phyloP scores from a whole-genome alignment of 305 asterid species.

The Solanum hybrid region DNA sequence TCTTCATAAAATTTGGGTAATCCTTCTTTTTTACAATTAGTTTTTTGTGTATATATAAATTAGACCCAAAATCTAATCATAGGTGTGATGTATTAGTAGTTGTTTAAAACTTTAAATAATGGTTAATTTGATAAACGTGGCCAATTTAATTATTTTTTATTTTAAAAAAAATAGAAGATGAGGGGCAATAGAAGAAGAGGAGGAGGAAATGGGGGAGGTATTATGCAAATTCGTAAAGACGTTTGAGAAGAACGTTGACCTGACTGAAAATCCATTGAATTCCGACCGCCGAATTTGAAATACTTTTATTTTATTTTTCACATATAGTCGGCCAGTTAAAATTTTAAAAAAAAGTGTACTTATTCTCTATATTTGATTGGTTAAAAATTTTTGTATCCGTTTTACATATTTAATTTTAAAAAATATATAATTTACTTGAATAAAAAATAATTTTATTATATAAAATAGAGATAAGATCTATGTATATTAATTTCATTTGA shows the following conservation, averaged over 20 bases:
- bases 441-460: too few species aligned
- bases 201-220: neutral
- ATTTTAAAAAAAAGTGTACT: neutral
- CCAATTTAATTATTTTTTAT: neutral
- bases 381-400: too few species aligned
- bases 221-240: neutral
- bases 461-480: too few species aligned
- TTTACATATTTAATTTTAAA: too few species aligned
- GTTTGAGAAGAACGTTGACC: neutral
- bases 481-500: too few species aligned
- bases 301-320: neutral
- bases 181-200: neutral
- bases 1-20: neutral
- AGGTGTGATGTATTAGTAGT: neutral
- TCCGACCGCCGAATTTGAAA: neutral
- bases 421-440: too few species aligned
- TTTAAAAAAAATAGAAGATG: neutral
- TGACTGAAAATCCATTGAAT: neutral
- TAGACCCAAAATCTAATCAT: neutral
- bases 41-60: too few species aligned
- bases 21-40: too few species aligned
- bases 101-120: neutral
- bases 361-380: too few species aligned
- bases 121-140: neutral
- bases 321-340: neutral